Percentiles rank a stretch among this genome's conserved stretches.
phyloP scores from a whole-genome alignment of 148 eudicot species.

The Vaccinium vitisidaea region DNA sequence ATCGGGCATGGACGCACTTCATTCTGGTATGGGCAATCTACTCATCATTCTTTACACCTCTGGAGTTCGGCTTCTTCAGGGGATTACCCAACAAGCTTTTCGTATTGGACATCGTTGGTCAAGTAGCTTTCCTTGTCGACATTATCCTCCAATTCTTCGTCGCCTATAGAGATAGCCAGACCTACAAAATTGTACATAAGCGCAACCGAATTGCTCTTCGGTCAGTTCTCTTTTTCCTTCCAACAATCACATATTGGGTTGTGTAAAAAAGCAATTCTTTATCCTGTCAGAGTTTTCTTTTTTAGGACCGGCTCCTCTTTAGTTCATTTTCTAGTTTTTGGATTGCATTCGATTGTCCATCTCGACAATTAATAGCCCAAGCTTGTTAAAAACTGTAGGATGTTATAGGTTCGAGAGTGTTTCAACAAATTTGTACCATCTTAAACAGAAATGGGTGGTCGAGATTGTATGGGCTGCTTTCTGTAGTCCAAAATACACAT shows the following conservation, averaged over 20 bases:
- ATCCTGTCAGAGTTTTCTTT: no score
- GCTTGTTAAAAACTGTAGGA: no score
- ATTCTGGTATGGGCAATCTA: conserved; percentile 82
- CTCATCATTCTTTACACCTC: conserved; percentile 84
- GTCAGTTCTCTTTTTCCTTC: conserved; percentile 34
- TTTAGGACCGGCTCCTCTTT: no score
- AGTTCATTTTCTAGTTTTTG: no score
- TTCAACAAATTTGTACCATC: no score
- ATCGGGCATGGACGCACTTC: conserved; percentile 71
- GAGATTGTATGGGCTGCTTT: no score
- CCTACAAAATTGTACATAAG: conserved; percentile 66
- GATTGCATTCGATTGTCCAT: no score
- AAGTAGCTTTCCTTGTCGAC: conserved; percentile 79
- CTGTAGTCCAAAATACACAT: no score
- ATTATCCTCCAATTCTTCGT: conserved; percentile 76
- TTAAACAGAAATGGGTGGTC: no score
- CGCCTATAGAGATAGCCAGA: conserved; percentile 73
- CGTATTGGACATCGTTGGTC: conserved; percentile 72
- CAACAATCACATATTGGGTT: neutral
- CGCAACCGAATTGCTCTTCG: conserved; percentile 69
- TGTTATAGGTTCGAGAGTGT: no score
- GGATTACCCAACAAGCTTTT: conserved; percentile 78
- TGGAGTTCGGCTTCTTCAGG: conserved; percentile 94
- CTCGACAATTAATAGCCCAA: no score
- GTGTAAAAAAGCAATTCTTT: neutral